Evolutionary conservation across 2,329 filamentous ascomycete genomes (phyloP).

Genomic region (Fusarium euwallaceae): DNA sequence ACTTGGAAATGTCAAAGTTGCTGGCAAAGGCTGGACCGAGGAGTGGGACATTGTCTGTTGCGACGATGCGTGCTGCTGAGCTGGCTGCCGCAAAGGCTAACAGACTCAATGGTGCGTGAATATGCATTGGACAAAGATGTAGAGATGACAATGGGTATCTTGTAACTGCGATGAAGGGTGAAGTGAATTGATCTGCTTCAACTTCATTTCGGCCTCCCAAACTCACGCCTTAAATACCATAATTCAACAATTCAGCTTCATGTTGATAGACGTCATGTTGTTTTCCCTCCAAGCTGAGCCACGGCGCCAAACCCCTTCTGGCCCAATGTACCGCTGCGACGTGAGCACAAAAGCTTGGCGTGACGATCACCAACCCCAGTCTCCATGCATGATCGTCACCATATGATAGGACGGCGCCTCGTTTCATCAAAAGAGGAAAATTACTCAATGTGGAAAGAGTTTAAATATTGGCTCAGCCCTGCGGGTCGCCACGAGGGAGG

Average conservation of each 20-base stretch:
- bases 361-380: neutral
- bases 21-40: conserved; percentile 38
- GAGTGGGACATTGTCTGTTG: conserved; percentile 37
- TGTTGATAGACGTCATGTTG: neutral
- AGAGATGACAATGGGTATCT: too few species aligned
- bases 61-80: conserved; percentile 11
- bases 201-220: neutral
- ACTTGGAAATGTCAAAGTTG: conserved; percentile 36
- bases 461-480: neutral
- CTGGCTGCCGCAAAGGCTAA: neutral
- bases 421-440: neutral
- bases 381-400: neutral
- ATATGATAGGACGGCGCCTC: neutral
- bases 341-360: neutral
- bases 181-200: neutral
- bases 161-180: neutral
- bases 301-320: neutral
- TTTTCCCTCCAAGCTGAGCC: neutral
- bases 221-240: neutral
- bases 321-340: neutral
- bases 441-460: neutral
- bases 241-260: neutral
- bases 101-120: neutral
- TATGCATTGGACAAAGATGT: neutral
- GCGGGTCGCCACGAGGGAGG: neutral